Base-by-base conservation (phyloP, 768 basidiomycete genomes). In the Lactarius akahatsu region DNA sequence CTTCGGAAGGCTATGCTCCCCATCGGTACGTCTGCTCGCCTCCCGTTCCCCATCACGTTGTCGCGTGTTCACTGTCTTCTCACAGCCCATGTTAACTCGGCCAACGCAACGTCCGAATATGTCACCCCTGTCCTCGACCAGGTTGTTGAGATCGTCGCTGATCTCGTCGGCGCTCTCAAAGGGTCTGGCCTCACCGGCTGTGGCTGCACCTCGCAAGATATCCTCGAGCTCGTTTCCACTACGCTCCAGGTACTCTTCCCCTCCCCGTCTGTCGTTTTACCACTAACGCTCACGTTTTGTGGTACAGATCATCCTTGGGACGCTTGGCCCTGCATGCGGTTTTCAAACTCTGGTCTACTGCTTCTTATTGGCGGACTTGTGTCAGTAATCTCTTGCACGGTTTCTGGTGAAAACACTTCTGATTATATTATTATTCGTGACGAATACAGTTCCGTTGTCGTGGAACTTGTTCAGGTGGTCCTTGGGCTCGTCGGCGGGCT, bases 391-490 rank as follows among this genome's bases (percentile, higher is more conserved):
- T 59, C 15, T 59, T 36, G 8, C 28, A 9, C 16, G 15, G 5
- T 47, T 20, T 38, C 28, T 63, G 26, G 1, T 4, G 13, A 52
- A 52, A 59, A 56, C 9, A 8, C n/a, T 47, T 36, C 57, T 67
- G 36, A 67, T 20, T 32, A 28, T 55, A 0, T 50, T n/a, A n/a
- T 45, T 4, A 23, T 11, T 16, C 8, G 3, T 15, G n/a, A 28
- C 16, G 1, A 43, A 59, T 41, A 10, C 20, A 67, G 66, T 3
- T 11, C 40, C 32, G 16, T 43, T 6, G 9, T 56, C 9, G 41
- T 67, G n/a, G 9, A 45, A 56, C 62, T 67, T 16, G 43, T 67
- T 40, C 13, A 67, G 1, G 66, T 59, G 11, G 58, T 63, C 34
- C 52, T 67, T 38, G 41, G n/a, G 18, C 57, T 67, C 32, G 62